phyloP scores from a whole-genome alignment of 2,329 filamentous ascomycete genomes.

The Nannizzia gypsea region DNA sequence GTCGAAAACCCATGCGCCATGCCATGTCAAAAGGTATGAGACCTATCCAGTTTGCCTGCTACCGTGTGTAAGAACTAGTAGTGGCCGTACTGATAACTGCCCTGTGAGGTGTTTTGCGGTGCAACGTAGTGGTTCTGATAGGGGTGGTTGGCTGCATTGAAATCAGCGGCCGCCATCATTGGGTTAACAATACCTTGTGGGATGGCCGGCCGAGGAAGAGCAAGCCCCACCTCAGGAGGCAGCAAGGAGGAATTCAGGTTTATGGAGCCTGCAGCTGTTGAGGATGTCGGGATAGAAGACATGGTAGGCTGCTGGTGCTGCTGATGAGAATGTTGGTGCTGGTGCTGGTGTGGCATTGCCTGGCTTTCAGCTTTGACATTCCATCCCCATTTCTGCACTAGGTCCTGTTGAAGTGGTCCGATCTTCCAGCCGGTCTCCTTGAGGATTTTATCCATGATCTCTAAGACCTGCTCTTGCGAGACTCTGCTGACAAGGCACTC shows the following conservation, averaged over 20 bases:
- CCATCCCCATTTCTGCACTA: slow-evolving; percentile 72
- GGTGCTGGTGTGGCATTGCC: slow-evolving; percentile 17
- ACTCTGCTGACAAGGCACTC: slow-evolving; percentile 55
- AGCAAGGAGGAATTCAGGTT: slow-evolving; percentile 13
- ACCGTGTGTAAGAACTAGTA: slow-evolving; percentile 6
- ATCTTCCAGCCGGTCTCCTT: slow-evolving; percentile 69
- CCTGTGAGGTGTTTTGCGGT: slow-evolving; percentile 42
- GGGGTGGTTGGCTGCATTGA: slow-evolving; percentile 64
- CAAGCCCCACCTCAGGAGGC: slow-evolving; percentile 17
- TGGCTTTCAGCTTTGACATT: slow-evolving; percentile 25
- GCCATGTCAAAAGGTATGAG: neutral
- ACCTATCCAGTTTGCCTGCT: neutral
- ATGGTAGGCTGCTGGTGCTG: neutral
- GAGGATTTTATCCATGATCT: slow-evolving; percentile 63
- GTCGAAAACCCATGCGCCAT: neutral
- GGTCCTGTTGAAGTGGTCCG: slow-evolving; percentile 56
- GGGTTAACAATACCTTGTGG: slow-evolving; percentile 53
- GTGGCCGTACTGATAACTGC: slow-evolving; percentile 19
- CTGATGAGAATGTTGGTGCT: slow-evolving; percentile 3
- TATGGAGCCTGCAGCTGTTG: slow-evolving; percentile 6
- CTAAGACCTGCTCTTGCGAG: slow-evolving; percentile 70
- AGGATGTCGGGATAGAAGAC: neutral
- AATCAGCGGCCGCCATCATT: slow-evolving; percentile 59
- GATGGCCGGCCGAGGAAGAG: slow-evolving; percentile 23
- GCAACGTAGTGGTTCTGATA: slow-evolving; percentile 73